phyloP scores from a whole-genome alignment of 495 filamentous ascomycete species.

The Tuber umbilicatum region DNA sequence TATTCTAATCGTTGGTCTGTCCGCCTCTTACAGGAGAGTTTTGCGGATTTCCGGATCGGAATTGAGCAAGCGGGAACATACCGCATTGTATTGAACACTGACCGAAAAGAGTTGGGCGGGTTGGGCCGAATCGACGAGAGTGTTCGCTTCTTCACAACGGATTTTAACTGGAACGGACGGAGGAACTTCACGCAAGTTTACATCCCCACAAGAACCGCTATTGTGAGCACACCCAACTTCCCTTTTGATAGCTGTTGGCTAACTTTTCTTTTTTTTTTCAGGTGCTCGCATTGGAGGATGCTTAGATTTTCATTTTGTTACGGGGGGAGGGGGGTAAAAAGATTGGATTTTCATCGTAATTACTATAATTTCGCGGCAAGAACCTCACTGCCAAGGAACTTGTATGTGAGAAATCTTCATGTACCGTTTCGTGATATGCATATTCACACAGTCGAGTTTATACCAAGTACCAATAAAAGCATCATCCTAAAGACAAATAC shows the following conservation, averaged over 20 bases:
- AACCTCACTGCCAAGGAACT: background rate
- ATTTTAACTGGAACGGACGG: conserved; percentile 78
- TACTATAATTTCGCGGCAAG: conserved; percentile 4
- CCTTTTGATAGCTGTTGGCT: background rate
- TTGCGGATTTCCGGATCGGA: conserved; percentile 85
- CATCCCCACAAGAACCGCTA: conserved; percentile 72
- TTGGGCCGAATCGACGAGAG: conserved; percentile 65
- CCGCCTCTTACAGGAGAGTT: conserved; percentile 52
- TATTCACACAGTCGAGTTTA: background rate
- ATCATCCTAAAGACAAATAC: background rate
- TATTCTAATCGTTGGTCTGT: background rate
- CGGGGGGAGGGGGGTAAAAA: background rate
- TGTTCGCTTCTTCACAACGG: conserved; percentile 84
- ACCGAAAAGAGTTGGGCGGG: conserved; percentile 71
- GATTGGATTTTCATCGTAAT: conserved; percentile 1
- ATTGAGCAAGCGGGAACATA: conserved; percentile 81
- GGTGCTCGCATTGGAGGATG: conserved; percentile 1
- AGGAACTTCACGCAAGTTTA: conserved; percentile 90
- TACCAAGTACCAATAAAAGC: background rate
- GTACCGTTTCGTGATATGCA: background rate
- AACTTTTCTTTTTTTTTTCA: background rate
- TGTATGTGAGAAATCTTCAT: background rate
- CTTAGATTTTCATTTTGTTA: background rate
- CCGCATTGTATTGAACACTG: conserved; percentile 76
- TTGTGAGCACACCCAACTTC: conserved; percentile 54